Base-by-base conservation (phyloP, 2,329 filamentous ascomycete species). In the Xylariaceae sp. region DNA sequence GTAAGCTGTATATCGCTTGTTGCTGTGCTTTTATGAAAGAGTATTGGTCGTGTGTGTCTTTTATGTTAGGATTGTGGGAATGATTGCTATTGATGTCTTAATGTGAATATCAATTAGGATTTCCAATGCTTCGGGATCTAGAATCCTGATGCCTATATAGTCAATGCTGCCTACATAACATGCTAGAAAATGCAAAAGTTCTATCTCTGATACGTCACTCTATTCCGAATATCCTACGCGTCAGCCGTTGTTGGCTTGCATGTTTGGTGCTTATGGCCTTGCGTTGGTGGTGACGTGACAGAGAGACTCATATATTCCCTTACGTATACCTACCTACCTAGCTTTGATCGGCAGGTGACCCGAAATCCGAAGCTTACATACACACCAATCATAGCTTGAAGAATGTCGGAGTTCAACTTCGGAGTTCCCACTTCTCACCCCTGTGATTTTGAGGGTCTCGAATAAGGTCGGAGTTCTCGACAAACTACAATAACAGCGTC, bases 361-460 rank as follows among this genome's bases (percentile, higher is more conserved):
- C 65, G 65, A 64, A 56, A 24, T 37, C 65, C 63, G 61, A 60
- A n/a, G 2, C 2, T 11, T 3, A 6, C 11, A 19, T 6, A 8
- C 34, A 11, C 9, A 53, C 65, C 63, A 67, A 62, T 68, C 40
- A 66, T 12, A 46, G 11, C 23, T 41, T 33, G 7, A 29, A 33
- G 19, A 54, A 44, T 1, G 1, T 66, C 65, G 64, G 66, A 63
- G 19, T 63, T 67, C 43, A 7, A 29, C 1, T 17, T 23, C 26
- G 29, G 17, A n/a, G 36, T 57, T 21, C 39, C 56, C 59, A 61
- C 55, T 52, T 28, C 21, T 33, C 9, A 28, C 28, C 31, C 52
- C 40, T 43, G 44, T 37, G 11, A 40, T 40, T 17, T 50, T 33
- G 31, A 51, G 52, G n/a, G 26, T 17, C 21, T 47, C 28, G 33